These are phyloP conservation scores for Microcos paniculata DNA, from an alignment of 345 rosid genomes.

Conservation along the genomic window DNA sequence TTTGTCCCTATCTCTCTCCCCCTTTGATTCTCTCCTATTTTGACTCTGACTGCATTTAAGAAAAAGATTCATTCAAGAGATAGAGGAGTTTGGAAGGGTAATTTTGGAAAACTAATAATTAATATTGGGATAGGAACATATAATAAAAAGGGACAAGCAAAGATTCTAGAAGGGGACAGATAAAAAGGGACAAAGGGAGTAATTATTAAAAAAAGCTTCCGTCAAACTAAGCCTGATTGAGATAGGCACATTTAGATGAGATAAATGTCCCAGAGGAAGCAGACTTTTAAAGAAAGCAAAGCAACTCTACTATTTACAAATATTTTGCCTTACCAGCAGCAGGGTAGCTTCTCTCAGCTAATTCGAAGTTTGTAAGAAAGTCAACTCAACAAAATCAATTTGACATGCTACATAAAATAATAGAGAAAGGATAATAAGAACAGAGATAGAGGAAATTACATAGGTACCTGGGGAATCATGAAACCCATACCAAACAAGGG, in stretches of 20 bases:
- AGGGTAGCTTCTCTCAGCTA: neutral
- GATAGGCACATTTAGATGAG: neutral
- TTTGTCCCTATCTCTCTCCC: no score
- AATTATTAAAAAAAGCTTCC: neutral
- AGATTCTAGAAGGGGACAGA: no score
- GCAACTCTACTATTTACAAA: neutral
- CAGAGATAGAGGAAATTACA: neutral
- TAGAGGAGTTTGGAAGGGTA: no score
- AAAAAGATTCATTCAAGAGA: no score
- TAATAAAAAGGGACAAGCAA: no score
- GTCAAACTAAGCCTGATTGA: neutral
- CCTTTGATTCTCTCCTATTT: no score
- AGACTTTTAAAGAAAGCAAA: neutral
- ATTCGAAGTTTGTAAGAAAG: neutral
- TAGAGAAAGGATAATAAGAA: neutral
- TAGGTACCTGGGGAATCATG: conserved; percentile 79
- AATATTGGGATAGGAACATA: no score
- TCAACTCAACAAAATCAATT: neutral
- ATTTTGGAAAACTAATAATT: no score
- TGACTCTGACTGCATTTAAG: no score
- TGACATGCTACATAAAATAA: neutral
- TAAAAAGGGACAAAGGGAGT: no score
- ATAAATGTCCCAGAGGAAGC: neutral
- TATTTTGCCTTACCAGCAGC: neutral
- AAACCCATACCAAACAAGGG: conserved; percentile 51